These are phyloP conservation scores for Globisporangium acanthophoron DNA, from an alignment of 352 stramenopile species.

Conservation along the genomic window DNA sequence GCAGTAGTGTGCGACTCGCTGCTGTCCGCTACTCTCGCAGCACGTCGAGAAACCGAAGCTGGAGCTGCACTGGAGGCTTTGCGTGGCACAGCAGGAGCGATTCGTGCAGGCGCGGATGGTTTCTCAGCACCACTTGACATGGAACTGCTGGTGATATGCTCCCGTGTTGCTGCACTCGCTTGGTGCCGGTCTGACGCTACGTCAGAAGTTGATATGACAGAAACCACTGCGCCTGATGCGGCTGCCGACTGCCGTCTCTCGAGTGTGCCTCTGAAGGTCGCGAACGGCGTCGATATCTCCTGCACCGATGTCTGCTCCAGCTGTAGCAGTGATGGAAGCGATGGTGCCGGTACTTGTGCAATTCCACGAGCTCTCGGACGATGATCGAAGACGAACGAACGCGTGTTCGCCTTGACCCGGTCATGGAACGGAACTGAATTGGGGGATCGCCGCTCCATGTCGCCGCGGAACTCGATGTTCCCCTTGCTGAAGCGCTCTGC, in stretches of 20 bases:
- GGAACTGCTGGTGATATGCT: not conserved
- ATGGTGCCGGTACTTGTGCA: not conserved
- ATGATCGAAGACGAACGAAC: conserved; percentile 25
- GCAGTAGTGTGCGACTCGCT: not conserved
- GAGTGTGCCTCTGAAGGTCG: conserved; percentile 24
- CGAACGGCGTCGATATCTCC: conserved; percentile 24
- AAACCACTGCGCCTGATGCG: not conserved
- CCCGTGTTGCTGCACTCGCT: too few species aligned
- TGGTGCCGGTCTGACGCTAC: not conserved
- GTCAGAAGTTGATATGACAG: not conserved
- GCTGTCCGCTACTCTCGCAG: not conserved
- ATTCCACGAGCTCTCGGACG: not conserved
- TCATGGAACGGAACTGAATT: conserved; percentile 21
- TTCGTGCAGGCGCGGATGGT: not conserved
- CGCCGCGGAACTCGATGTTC: conserved; percentile 48
- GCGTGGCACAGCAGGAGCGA: not conserved
- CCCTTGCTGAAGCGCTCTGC: conserved; percentile 29
- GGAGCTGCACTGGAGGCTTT: conserved; percentile 2
- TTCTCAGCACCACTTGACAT: not conserved
- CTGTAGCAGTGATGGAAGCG: not conserved
- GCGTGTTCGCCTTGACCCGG: conserved; percentile 19
- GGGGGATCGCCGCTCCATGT: conserved; percentile 18
- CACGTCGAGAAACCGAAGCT: not conserved
- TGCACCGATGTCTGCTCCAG: not conserved
- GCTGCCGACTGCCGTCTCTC: conserved; percentile 2